Base-by-base conservation (phyloP, 371 early-diverging fungal genomes). In the Batrachochytrium dendrobatidis region DNA sequence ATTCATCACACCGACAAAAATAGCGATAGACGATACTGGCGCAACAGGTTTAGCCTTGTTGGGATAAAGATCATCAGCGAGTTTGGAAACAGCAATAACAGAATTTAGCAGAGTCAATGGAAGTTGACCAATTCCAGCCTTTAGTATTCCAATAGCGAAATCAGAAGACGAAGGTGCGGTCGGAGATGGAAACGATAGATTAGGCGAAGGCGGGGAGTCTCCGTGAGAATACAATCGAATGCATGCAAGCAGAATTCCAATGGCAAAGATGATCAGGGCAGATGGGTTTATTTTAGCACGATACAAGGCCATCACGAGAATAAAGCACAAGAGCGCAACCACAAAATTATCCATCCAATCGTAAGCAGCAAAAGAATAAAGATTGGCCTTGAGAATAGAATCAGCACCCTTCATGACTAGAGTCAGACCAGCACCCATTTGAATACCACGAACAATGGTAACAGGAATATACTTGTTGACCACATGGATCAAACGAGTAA, bases 81-180 rank as follows among this genome's bases (percentile, higher is more conserved):
- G 70, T 15, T 83, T 82, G 24, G 83, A 80, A 20, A 90, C 69
- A 2, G 91, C 92, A 59, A 91, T 32, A 8, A 89, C 90, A 18
- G 92, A 92, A 73, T 94, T 92, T 48, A 92, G 74, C 24, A 82
- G 65, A 12, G 92, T 92, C 54, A 94, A 69, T 6, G 94, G 92
- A 22, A 94, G 71, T 76, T 94, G 92, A 12, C 92, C 92, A n/a
- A 92, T 68, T 29, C 87, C 87, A 1, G 91, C 94, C 53, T 76
- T 84, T 26, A 86, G 58, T 63, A 91, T 85, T 6, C 90, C 92
- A 6, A 56, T 73, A 34, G 71, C 70, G 65, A 89, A 88, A 54
- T 90, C 85, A 29, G 72, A 64, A 29, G 79, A 74, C 3, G 84
- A 81, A 0, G 90, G 71, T 18, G 57, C 58, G 22, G 64, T 45